Base-by-base conservation (phyloP, 1,284 basidiomycete genomes). In the Gymnopus androsaceus region DNA sequence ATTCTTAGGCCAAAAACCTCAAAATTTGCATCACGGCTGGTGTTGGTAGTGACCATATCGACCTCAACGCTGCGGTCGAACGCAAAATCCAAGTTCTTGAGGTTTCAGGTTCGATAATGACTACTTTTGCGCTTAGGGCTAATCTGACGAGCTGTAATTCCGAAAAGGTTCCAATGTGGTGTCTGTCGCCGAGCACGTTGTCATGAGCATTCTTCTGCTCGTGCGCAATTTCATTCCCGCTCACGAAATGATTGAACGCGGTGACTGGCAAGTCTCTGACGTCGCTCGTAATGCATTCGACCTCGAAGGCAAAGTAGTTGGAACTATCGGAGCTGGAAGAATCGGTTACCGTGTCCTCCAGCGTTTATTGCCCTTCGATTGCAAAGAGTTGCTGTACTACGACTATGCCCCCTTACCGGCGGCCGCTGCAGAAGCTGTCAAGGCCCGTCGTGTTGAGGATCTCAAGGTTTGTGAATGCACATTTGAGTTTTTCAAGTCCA, bases 21-120 rank as follows among this genome's bases (percentile, higher is more conserved):
- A 96, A 95, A 77, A 75, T 96, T 60, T 94, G 90, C 67, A 83
- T 97, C 66, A 98, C 95, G 9, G 95, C 95, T 52, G 95, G 95
- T 75, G 94, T 98, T 46, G 94, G 94, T 12, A 95, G 92, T 30
- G 95, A 96, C 76, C 92, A 94, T 74, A 86, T 97, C 66, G 94
- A 97, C 71, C 82, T 97, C 54, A 88, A 95, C 67, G 90, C 90
- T 23, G 92, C 92, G 48, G 93, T 94, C 68, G 83, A 92, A 71
- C 80, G 82, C 64, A 82, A 83, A 61, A 87, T 97, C 66, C 88
- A 94, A 66, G 95, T 95, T 37, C 77, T 89, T 59, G 90, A 93
- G 69, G 83, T 82, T 9, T n/a, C n/a, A n/a, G n/a, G 42, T 40
- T 55, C 27, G 19, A 19, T 5, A 28, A 25, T 19, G 30, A 23